These are phyloP conservation scores for Aspergillus fumigatus DNA, from an alignment of 2,329 filamentous ascomycete genomes.

Conservation along the genomic window DNA sequence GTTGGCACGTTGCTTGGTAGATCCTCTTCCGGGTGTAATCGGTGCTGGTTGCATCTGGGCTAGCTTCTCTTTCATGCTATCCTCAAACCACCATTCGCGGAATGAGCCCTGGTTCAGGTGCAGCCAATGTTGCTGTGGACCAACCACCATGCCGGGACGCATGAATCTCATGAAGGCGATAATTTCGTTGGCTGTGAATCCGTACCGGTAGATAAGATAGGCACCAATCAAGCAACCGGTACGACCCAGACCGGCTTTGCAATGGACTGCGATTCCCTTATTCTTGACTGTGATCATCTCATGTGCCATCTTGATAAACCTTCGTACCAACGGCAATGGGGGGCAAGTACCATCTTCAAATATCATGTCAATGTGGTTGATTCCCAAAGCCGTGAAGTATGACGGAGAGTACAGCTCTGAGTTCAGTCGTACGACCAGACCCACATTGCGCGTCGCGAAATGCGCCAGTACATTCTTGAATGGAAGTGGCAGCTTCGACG, in stretches of 20 bases:
- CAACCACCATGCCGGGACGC: constrained; percentile 97
- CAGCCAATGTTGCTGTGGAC: constrained; percentile 97
- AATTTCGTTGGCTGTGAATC: constrained; percentile 94
- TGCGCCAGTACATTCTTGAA: constrained; percentile 96
- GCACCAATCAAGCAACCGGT: constrained; percentile 96
- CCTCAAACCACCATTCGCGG: constrained; percentile 93
- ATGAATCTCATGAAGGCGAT: constrained; percentile 99
- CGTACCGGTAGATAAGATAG: constrained; percentile 94
- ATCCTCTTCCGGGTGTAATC: constrained; percentile 48
- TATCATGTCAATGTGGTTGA: constrained; percentile 97
- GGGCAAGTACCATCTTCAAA: constrained; percentile 98
- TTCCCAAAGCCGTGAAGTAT: constrained; percentile 94
- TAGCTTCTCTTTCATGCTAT: constrained; percentile 74
- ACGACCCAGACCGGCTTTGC: constrained; percentile 92
- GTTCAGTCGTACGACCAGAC: constrained; percentile 90
- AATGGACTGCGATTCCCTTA: constrained; percentile 94
- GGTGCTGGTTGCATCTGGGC: constrained; percentile 61
- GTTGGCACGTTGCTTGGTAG: constrained; percentile 59
- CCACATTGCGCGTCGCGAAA: constrained; percentile 82
- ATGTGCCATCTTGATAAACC: constrained; percentile 92
- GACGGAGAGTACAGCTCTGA: constrained; percentile 92
- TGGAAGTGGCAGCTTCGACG: constrained; percentile 68
- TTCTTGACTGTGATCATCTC: constrained; percentile 88
- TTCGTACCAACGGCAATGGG: constrained; percentile 78
- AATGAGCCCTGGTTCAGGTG: constrained; percentile 95